Conservation (phyloP, 495 filamentous ascomycete species). For the Penicillium longicatenatum region DNA sequence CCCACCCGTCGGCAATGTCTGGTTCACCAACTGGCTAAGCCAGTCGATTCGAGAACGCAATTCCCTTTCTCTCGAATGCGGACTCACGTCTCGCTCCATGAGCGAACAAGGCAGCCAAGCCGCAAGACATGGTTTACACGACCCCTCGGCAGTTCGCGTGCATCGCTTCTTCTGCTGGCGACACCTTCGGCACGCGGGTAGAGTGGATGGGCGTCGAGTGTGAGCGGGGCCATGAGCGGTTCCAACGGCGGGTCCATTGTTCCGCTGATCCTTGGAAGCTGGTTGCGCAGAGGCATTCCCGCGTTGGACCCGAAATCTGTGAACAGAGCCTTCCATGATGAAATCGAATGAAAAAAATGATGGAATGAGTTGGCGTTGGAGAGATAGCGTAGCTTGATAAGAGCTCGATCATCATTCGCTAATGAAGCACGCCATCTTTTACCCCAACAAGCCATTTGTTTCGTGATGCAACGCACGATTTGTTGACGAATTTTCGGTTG, state of each 20-base stretch:
- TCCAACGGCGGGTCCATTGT: background rate
- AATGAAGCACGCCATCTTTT: conserved; percentile 12
- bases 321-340: conserved; percentile 17
- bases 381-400: conserved; percentile 9
- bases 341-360: background rate
- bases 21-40: conserved; percentile 17
- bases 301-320: conserved; percentile 17
- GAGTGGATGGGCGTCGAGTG: conserved; percentile 5
- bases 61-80: conserved; percentile 17
- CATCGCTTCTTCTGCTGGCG: conserved; percentile 29
- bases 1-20: conserved; percentile 10
- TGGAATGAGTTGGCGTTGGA: background rate
- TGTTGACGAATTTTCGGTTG: background rate
- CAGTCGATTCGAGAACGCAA: conserved; percentile 19
- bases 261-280: background rate
- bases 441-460: background rate
- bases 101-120: conserved; percentile 22
- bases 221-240: conserved; percentile 1
- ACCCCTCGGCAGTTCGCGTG: conserved; percentile 17
- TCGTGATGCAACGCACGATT: background rate
- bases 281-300: background rate
- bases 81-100: conserved; percentile 10
- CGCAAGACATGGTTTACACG: conserved; percentile 14
- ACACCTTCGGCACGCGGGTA: conserved; percentile 27
- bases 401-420: background rate